phyloP scores from a whole-genome alignment of 1,284 basidiomycete genomes.

The Cryptococcus sp. region DNA sequence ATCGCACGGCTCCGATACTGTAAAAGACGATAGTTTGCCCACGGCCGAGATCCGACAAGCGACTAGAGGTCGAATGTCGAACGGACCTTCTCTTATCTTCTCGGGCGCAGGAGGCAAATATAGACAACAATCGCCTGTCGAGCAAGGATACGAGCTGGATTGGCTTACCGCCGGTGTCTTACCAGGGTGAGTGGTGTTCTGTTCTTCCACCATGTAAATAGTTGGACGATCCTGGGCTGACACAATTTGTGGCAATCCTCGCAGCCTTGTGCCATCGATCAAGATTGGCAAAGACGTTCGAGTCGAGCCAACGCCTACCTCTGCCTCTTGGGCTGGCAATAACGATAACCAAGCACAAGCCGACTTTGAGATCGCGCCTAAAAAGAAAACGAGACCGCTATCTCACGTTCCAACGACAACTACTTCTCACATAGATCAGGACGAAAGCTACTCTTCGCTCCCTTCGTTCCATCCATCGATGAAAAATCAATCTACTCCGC shows the following conservation, averaged over 20 bases:
- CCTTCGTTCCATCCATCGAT: slow-evolving; percentile 13
- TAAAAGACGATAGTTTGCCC: not conserved
- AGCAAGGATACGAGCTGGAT: slow-evolving; percentile 30
- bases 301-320: slow-evolving; percentile 18
- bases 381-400: not conserved
- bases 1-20: slow-evolving; percentile 2
- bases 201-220: not conserved
- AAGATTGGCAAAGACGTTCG: slow-evolving; percentile 23
- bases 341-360: not conserved
- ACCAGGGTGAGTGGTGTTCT: slow-evolving; percentile 25
- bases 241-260: not conserved
- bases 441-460: slow-evolving; percentile 7
- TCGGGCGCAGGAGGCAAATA: slow-evolving; percentile 3
- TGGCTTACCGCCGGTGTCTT: slow-evolving; percentile 34
- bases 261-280: slow-evolving; percentile 27
- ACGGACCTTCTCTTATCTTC: slow-evolving; percentile 28
- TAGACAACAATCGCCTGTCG: not conserved
- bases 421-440: not conserved
- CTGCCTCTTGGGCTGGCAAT: not conserved
- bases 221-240: not conserved
- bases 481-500: slow-evolving; percentile 14
- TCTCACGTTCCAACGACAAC: not conserved
- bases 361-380: not conserved
- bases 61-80: slow-evolving; percentile 31
- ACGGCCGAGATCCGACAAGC: slow-evolving; percentile 29